phyloP scores from a whole-genome alignment of 805 yeast genomes.

The Vanderwaltozyma yarrowii region DNA sequence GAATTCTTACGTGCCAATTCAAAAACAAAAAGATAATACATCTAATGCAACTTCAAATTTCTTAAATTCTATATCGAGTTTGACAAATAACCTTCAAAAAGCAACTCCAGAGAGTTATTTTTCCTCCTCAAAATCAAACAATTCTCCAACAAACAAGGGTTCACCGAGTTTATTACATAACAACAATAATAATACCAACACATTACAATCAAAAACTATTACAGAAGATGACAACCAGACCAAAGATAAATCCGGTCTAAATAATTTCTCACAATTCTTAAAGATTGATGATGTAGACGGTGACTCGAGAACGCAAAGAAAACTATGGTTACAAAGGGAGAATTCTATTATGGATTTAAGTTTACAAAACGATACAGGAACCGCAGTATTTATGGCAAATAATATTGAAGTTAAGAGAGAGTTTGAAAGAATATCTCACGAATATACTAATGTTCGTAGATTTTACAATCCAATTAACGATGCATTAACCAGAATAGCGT shows the following conservation, averaged over 20 bases:
- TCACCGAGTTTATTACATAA: not conserved
- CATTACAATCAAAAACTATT: not conserved
- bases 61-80: slow-evolving; percentile 25
- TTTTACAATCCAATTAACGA: slow-evolving; percentile 61
- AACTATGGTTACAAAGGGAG: slow-evolving; percentile 75
- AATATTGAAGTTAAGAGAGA: slow-evolving; percentile 58
- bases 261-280: slow-evolving; percentile 35
- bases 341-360: slow-evolving; percentile 53
- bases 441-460: slow-evolving; percentile 58
- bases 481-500: slow-evolving; percentile 43
- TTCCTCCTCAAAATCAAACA: not conserved
- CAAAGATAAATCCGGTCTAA: slow-evolving; percentile 7
- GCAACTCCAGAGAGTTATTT: slow-evolving; percentile 10
- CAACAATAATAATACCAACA: not conserved
- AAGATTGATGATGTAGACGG: slow-evolving; percentile 29
- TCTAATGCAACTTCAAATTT: slow-evolving; percentile 7
- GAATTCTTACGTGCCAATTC: too few species aligned
- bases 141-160: not conserved
- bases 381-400: slow-evolving; percentile 32
- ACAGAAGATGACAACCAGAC: not conserved
- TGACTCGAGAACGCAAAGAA: slow-evolving; percentile 73
- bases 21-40: too few species aligned
- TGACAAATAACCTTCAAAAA: slow-evolving; percentile 22
- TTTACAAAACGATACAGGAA: slow-evolving; percentile 19
- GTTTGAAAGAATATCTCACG: slow-evolving; percentile 67